Evolutionary conservation across 2,329 filamentous ascomycete genomes (phyloP).

Genomic region (Basipetospora chlamydospora): DNA sequence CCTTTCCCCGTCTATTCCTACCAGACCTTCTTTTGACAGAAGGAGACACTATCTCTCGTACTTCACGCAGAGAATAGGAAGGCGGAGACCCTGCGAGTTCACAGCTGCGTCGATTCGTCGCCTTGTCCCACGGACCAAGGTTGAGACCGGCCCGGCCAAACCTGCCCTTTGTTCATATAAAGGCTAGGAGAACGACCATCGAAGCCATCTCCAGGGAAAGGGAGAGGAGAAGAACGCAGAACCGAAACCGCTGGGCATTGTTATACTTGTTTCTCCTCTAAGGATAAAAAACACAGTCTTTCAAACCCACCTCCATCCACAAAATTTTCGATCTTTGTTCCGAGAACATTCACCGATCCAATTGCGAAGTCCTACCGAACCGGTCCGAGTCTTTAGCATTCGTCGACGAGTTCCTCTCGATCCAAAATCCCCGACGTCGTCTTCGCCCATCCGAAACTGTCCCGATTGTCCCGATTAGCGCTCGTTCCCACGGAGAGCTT

Average conservation of each 20-base stretch:
- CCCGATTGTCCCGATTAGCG: too few relatives aligned
- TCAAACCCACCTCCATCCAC: too few relatives aligned
- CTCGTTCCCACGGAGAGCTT: too few relatives aligned
- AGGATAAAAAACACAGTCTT: background rate
- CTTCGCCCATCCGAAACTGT: too few relatives aligned
- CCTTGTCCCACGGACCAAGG: constrained; percentile 3
- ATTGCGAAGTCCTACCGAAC: too few relatives aligned
- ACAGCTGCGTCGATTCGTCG: constrained; percentile 6
- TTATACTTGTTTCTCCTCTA: too few relatives aligned
- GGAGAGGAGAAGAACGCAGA: too few relatives aligned
- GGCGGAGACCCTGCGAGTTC: constrained; percentile 9
- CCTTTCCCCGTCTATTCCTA: constrained; percentile 34
- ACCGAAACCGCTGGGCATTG: too few relatives aligned
- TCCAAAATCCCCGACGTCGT: too few relatives aligned
- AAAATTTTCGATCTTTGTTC: too few relatives aligned
- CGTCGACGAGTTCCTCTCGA: constrained; percentile 5
- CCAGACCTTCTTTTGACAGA: constrained; percentile 22
- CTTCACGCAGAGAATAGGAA: constrained; percentile 11
- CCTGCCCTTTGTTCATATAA: constrained; percentile 5
- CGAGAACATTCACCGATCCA: too few relatives aligned
- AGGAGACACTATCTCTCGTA: constrained; percentile 13
- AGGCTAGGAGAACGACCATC: constrained; percentile 3
- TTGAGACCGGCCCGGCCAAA: constrained; percentile 6
- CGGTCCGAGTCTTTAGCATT: constrained; percentile 9
- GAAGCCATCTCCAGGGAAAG: background rate